Percentiles rank a stretch among this genome's conserved stretches.
phyloP scores from a whole-genome alignment of 2,329 filamentous ascomycete species.

The Colletotrichum tropicale region DNA sequence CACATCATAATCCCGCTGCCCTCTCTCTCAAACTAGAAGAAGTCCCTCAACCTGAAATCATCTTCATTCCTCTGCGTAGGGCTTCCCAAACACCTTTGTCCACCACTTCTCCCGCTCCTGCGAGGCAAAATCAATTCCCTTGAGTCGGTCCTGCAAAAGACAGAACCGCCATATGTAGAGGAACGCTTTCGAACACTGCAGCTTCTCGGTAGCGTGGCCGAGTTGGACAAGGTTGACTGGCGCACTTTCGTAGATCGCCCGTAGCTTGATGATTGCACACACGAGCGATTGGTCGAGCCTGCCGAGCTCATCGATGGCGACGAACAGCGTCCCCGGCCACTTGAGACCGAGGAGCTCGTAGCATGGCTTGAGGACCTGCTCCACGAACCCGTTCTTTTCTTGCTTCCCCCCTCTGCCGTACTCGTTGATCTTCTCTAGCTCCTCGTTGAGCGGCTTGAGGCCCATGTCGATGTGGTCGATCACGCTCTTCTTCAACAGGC shows the following conservation, averaged over 20 bases:
- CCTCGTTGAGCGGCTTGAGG: background rate
- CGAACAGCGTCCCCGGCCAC: background rate
- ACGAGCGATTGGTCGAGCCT: background rate
- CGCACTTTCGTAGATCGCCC: background rate
- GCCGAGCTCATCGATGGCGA: background rate
- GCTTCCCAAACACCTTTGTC: background rate
- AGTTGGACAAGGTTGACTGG: background rate
- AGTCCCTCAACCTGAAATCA: accelerated
- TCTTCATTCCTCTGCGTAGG: background rate
- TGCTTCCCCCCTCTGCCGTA: background rate
- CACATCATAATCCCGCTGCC: background rate
- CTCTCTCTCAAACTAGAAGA: background rate
- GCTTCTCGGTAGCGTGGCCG: background rate
- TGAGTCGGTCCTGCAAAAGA: background rate
- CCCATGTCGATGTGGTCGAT: background rate
- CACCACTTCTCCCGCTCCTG: background rate
- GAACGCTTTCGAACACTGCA: background rate
- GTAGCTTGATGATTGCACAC: background rate
- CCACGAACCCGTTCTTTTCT: background rate
- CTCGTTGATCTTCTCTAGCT: background rate
- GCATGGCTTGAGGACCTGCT: background rate
- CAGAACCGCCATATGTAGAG: background rate
- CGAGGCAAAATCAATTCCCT: background rate
- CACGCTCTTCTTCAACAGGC: background rate
- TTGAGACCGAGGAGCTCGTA: background rate